phyloP scores from a whole-genome alignment of 257 asterid species.

The Coffea eugenioides region DNA sequence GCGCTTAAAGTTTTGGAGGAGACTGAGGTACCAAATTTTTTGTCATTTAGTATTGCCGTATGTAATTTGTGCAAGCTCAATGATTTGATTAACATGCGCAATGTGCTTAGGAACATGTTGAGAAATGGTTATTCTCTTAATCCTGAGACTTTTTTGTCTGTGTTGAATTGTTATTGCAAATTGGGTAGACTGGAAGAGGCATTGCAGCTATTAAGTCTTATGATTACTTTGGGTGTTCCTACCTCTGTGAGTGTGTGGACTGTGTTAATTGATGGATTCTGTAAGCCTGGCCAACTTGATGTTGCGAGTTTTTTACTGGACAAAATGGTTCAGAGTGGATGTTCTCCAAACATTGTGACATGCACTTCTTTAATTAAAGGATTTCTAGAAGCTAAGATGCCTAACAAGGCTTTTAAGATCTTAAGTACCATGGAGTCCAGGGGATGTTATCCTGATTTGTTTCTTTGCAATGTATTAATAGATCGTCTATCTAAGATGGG shows the following conservation, averaged over 20 bases:
- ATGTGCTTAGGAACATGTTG: conserved; percentile 47
- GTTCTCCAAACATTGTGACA: conserved; percentile 60
- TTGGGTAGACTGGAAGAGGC: conserved; percentile 47
- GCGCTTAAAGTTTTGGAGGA: conserved; percentile 55
- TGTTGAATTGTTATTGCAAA: conserved; percentile 63
- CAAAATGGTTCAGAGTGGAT: conserved; percentile 58
- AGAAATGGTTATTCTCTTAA: conserved; percentile 55
- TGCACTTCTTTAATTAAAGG: conserved; percentile 71
- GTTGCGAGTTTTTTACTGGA: conserved; percentile 47
- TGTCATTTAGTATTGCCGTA: conserved; percentile 59
- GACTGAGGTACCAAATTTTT: conserved; percentile 56
- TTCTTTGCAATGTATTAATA: conserved; percentile 68
- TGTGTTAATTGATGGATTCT: conserved; percentile 52
- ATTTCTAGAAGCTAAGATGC: conserved; percentile 47
- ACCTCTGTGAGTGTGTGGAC: conserved; percentile 55
- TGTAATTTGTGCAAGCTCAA: conserved; percentile 66
- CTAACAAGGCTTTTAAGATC: conserved; percentile 55
- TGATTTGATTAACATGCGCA: conserved; percentile 40
- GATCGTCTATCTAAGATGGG: conserved; percentile 73
- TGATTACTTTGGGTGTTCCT: conserved; percentile 58
- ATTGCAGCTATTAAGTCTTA: conserved; percentile 53
- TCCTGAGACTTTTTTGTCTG: conserved; percentile 47
- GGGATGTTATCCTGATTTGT: conserved; percentile 65
- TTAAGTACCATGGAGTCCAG: conserved; percentile 42
- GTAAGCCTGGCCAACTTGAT: conserved; percentile 54